Evolutionary conservation across 805 yeast species (phyloP), one percentile per base, ranked within the genome.

Genomic region (Saccharomycopsis sp.): DNA sequence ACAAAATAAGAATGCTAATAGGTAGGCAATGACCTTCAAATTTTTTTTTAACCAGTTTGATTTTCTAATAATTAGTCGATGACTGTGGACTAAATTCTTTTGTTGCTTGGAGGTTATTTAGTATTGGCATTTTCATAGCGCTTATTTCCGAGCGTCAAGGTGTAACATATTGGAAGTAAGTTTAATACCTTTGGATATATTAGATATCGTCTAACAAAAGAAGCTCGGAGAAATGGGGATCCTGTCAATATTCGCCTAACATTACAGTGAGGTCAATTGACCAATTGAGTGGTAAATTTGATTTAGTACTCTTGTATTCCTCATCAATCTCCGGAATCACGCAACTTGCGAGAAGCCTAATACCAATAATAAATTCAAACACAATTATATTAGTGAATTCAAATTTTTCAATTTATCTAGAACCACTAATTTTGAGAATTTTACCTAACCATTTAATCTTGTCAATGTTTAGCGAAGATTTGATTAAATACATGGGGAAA

Each of bases 361-460:
- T 3, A 14, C 47, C 43, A 11, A 38, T 26, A 11, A 24, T 38
- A 4, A 21, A 24, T 19, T 4, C 16, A 27, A 23, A n/a, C 6
- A 38, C 47, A 8, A 11, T 26, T 4, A 14, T 43, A 4, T 4
- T 43, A 3, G 24, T 43, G 3, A 43, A 43, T 27, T 31, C 43
- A 4, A 38, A 19, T 24, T 29, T 14, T 21, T 38, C 47, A 17
- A 22, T 43, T 14, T 19, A 20, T 11, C 28, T 43, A 9, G 47
- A 43, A 17, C 34, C 43, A 14, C 17, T 43, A 21, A 20, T 43
- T 3, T 16, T 9, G 14, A 5, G n/a, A 4, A 17, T 21, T 9
- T 17, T 41, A 14, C 39, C 39, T 6, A n/a, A 32, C 4, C 11
- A 20, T 24, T 14, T 4, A 11, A 28, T 40, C 8, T 28, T 29